Conservation (phyloP, 2,329 filamentous ascomycete genomes). For the Iodosphaeria phyllophila region DNA sequence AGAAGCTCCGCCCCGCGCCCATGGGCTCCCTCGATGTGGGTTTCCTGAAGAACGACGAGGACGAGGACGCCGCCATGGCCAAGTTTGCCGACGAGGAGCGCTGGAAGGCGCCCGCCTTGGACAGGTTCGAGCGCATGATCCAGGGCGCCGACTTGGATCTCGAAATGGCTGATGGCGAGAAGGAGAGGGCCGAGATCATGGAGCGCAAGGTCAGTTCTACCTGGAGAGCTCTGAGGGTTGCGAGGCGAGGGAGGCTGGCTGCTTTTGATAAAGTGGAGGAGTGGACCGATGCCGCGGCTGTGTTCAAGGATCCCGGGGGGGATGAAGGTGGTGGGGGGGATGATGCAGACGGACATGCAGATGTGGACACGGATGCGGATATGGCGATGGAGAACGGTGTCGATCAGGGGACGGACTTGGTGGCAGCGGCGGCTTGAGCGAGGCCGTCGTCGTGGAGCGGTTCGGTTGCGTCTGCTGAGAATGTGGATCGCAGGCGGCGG, state of each 20-base stretch:
- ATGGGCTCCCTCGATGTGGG: constrained; percentile 58
- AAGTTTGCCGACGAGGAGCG: constrained; percentile 47
- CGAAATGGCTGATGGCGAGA: constrained; percentile 53
- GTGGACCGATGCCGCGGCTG: constrained; percentile 45
- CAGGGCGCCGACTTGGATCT: constrained; percentile 70
- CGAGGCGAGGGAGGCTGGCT: constrained; percentile 52
- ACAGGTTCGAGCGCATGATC: constrained; percentile 55
- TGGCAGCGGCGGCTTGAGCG: too few species aligned
- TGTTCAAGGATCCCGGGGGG: constrained; percentile 37
- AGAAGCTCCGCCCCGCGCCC: constrained; percentile 47
- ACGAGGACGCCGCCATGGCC: constrained; percentile 42
- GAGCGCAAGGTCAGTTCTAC: constrained; percentile 73
- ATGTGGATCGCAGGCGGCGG: too few species aligned
- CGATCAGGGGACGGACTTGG: too few species aligned
- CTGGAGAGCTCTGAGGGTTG: constrained; percentile 75
- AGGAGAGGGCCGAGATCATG: constrained; percentile 33
- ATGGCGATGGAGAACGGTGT: too few species aligned
- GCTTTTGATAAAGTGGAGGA: constrained; percentile 79
- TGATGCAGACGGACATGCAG: too few species aligned
- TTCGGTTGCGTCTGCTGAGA: too few species aligned
- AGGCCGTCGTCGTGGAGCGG: too few species aligned
- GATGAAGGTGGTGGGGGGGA: too few species aligned
- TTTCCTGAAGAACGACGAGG: constrained; percentile 54
- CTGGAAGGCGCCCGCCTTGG: constrained; percentile 49
- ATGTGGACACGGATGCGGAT: too few species aligned